Conservation (phyloP, 2,329 filamentous ascomycete species). For the Colletotrichum lentis region DNA sequence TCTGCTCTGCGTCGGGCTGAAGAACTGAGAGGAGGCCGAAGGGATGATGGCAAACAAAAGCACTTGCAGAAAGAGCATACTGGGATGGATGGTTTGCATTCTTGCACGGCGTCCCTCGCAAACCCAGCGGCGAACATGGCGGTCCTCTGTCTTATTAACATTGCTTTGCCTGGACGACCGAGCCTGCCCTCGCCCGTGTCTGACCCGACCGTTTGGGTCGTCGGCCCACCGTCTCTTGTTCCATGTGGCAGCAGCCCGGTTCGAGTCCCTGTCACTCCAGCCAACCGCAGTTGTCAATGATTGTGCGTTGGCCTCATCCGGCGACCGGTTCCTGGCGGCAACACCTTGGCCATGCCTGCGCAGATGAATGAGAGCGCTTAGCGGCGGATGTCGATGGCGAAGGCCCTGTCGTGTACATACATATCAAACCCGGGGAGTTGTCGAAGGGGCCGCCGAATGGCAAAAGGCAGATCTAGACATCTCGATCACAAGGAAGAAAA, state of each 20-base stretch:
- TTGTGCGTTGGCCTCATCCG: not conserved
- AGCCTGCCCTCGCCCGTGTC: not conserved
- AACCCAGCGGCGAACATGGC: not conserved
- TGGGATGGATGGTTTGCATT: not conserved
- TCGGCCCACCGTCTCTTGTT: not conserved
- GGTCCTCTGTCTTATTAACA: not conserved
- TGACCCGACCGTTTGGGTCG: slow-evolving; percentile 5
- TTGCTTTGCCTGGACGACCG: not conserved
- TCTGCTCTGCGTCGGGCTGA: slow-evolving; percentile 6
- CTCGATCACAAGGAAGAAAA: too few relatives aligned
- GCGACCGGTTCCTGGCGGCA: not conserved
- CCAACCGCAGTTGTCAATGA: not conserved
- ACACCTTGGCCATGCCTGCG: too few relatives aligned
- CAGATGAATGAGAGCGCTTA: not conserved
- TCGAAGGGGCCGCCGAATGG: too few relatives aligned
- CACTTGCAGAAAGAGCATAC: slow-evolving; percentile 7
- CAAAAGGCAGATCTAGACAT: too few relatives aligned
- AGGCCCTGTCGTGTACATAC: too few relatives aligned
- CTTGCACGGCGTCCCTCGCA: not conserved
- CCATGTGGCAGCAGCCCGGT: not conserved
- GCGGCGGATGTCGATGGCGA: too few relatives aligned
- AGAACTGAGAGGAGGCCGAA: slow-evolving; percentile 13
- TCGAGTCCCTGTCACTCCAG: not conserved
- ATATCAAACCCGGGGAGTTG: too few relatives aligned
- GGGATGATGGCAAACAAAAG: slow-evolving; percentile 1